A percentile compares a stretch with the other conserved stretches of the same genome.
phyloP scores from a whole-genome alignment of 805 yeast genomes.

The Monosporozyma aquatica region DNA sequence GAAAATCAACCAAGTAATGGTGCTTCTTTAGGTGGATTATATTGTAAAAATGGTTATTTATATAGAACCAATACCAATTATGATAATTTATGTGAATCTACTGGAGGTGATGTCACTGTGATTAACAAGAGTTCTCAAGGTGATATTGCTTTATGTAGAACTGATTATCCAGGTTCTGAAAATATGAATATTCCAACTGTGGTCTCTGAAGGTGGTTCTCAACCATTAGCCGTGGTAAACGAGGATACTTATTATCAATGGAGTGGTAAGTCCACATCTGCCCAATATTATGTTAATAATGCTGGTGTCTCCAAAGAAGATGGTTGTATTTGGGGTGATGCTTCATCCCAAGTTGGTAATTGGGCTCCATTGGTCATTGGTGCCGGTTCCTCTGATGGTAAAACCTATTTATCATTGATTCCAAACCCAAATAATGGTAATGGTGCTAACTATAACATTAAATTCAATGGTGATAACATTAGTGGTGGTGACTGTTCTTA shows the following conservation, averaged over 20 bases:
- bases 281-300: slow-evolving; percentile 95
- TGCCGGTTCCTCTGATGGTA: slow-evolving; percentile 68
- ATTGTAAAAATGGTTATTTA: slow-evolving; percentile 75
- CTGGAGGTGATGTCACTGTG: slow-evolving; percentile 58
- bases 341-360: slow-evolving; percentile 81
- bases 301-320: slow-evolving; percentile 87
- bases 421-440: slow-evolving; percentile 86
- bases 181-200: slow-evolving; percentile 94
- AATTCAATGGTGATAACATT: slow-evolving; percentile 66
- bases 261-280: slow-evolving; percentile 75
- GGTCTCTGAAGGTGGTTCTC: slow-evolving; percentile 55
- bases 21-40: slow-evolving; percentile 87
- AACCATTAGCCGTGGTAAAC: slow-evolving; percentile 73
- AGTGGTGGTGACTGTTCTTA: slow-evolving; percentile 73
- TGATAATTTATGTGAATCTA: slow-evolving; percentile 81
- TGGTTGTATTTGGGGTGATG: slow-evolving; percentile 90
- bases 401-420: slow-evolving; percentile 78
- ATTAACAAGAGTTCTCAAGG: slow-evolving; percentile 51
- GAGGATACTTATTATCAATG: slow-evolving; percentile 70
- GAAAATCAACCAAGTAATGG: slow-evolving; percentile 77
- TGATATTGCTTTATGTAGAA: slow-evolving; percentile 86
- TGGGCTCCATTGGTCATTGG: slow-evolving; percentile 97
- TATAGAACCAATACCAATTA: slow-evolving; percentile 67
- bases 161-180: slow-evolving; percentile 99
- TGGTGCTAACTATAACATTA: slow-evolving; percentile 63